phyloP scores from a whole-genome alignment of 768 basidiomycete genomes.

The Postia placenta region DNA sequence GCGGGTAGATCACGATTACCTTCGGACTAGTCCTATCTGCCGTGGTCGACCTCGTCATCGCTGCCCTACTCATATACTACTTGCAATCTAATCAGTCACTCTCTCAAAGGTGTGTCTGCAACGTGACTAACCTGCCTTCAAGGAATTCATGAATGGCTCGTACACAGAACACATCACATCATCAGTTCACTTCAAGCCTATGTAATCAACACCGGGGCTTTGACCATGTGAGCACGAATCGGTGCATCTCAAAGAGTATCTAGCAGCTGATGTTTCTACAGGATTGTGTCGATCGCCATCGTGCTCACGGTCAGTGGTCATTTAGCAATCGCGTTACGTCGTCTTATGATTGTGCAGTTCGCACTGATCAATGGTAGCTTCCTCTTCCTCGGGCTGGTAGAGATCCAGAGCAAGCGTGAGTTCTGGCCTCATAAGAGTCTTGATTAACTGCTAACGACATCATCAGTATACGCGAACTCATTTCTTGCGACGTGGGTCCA shows the following conservation, averaged over 20 bases:
- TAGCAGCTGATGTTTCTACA: too few species aligned
- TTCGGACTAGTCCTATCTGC: background rate
- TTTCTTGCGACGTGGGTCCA: background rate
- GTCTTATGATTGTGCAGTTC: background rate
- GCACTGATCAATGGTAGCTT: background rate
- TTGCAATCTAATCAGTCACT: background rate
- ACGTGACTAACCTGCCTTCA: too few species aligned
- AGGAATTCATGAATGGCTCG: too few species aligned
- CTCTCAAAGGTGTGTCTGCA: background rate
- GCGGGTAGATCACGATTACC: background rate
- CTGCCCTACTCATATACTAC: background rate
- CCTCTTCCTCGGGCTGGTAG: background rate
- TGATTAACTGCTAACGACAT: background rate
- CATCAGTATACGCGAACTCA: background rate
- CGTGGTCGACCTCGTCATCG: background rate
- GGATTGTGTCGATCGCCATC: background rate
- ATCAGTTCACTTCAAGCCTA: background rate
- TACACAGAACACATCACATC: background rate
- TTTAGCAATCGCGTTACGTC: too few species aligned
- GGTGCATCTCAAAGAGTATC: background rate
- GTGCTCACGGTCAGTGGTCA: background rate
- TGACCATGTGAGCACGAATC: background rate
- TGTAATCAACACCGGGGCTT: background rate
- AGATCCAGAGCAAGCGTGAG: background rate
- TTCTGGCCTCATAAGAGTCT: too few species aligned